phyloP scores from a whole-genome alignment of 2,329 filamentous ascomycete species.

The Aureobasidium mangrovei region DNA sequence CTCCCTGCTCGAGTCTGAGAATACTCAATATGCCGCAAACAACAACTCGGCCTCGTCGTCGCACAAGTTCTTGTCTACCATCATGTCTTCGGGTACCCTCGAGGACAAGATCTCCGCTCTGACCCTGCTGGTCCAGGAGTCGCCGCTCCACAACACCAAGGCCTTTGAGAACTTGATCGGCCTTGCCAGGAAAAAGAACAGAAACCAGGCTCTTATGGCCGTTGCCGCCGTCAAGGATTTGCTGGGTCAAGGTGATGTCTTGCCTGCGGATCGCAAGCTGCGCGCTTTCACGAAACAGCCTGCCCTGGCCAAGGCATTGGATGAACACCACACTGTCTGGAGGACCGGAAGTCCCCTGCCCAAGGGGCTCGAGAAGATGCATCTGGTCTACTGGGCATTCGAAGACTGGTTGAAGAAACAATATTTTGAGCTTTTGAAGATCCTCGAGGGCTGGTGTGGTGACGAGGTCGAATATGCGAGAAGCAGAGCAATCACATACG shows the following conservation, averaged over 20 bases:
- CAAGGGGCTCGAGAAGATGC: conserved; percentile 60
- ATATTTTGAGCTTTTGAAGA: conserved; percentile 88
- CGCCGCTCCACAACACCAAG: conserved; percentile 84
- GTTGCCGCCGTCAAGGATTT: conserved; percentile 89
- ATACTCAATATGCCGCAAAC: conserved; percentile 61
- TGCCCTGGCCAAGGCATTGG: conserved; percentile 61
- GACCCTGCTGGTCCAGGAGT: conserved; percentile 90
- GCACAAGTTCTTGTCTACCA: conserved; percentile 91
- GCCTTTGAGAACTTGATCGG: conserved; percentile 76
- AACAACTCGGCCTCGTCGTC: conserved; percentile 72
- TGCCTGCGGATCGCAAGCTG: conserved; percentile 75
- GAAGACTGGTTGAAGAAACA: conserved; percentile 92
- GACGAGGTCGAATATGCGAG: conserved; percentile 94
- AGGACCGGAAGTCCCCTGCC: conserved; percentile 61
- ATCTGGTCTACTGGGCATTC: conserved; percentile 81
- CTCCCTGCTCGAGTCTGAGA: conserved; percentile 68
- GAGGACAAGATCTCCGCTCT: conserved; percentile 95
- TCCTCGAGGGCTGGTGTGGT: conserved; percentile 84
- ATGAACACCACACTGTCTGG: conserved; percentile 57
- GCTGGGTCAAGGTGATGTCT: conserved; percentile 75
- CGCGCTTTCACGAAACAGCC: conserved; percentile 73
- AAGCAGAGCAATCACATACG: conserved; percentile 77
- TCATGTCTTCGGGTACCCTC: conserved; percentile 92
- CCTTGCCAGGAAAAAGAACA: conserved; percentile 85
- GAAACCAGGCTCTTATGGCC: conserved; percentile 87